phyloP scores from a whole-genome alignment of 805 yeast genomes.

The Myxozyma sirexii region DNA sequence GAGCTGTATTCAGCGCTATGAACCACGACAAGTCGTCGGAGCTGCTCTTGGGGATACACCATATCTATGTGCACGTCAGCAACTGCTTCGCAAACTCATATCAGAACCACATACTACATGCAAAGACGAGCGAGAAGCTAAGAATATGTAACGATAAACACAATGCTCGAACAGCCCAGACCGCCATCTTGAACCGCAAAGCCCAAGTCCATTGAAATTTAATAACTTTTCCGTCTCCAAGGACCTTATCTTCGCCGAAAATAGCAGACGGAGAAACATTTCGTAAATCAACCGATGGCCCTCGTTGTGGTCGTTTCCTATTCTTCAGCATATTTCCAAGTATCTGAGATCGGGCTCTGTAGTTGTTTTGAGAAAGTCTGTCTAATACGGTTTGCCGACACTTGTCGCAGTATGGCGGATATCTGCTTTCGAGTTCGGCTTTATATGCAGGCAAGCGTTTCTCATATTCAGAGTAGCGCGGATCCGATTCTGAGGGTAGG shows the following conservation, averaged over 20 bases:
- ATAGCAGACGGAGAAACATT: slow-evolving; percentile 1
- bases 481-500: slow-evolving; percentile 24
- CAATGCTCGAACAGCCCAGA: slow-evolving; percentile 20
- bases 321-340: slow-evolving; percentile 21
- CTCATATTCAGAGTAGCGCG: slow-evolving; percentile 1
- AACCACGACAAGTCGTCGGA: not conserved
- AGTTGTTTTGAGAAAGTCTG: slow-evolving; percentile 15
- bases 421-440: slow-evolving; percentile 23
- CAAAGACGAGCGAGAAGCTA: not conserved
- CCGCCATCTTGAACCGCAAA: slow-evolving; percentile 2
- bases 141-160: slow-evolving; percentile 6
- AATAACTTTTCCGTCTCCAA: slow-evolving; percentile 7
- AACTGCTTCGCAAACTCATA: not conserved
- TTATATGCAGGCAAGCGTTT: slow-evolving; percentile 13
- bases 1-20: not conserved
- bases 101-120: slow-evolving; percentile 8
- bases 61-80: not conserved
- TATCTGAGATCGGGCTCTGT: slow-evolving; percentile 19
- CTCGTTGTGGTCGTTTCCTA: not conserved
- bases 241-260: not conserved
- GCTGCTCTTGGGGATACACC: not conserved
- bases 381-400: slow-evolving; percentile 10
- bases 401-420: slow-evolving; percentile 25
- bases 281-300: slow-evolving; percentile 1
- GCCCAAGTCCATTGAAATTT: slow-evolving; percentile 11